Evolutionary conservation across 768 basidiomycete genomes (phyloP), one percentile per base, ranked within the genome.

Genomic region (Naematelia aurantialba): DNA sequence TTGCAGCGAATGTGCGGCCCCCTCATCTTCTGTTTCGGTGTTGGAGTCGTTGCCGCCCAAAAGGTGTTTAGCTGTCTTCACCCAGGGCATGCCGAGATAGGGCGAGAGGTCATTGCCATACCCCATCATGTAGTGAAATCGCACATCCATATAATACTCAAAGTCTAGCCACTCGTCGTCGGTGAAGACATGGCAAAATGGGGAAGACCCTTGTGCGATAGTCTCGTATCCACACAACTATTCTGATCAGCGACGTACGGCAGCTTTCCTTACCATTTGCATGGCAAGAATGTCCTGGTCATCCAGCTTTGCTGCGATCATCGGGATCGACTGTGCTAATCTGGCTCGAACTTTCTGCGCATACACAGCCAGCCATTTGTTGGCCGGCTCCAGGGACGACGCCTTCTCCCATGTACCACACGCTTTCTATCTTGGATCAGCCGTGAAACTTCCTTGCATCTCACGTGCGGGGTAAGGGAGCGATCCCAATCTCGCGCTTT

Each of bases 351-450:
- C 65, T 30, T 55, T 52, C 2, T 67, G 67, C 0, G 72, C 78
- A 53, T 71, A 78, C 13, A 70, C 61, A 1, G 62, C 56, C 2
- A 79, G 62, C 78, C 78, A 79, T n/a, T 69, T 47, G 31, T 65
- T 68, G 3, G 76, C 78, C 14, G 76, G 72, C 45, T 65, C 60
- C 13, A 78, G 70, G 13, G 70, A 72, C 12, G 68, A 56, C 50
- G 74, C 60, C 59, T 79, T 79, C 25, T 76, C 68, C 60, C 78
- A 79, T 2, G 74, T 65, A 53, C 72, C 72, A 66, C 79, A 79
- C 17, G 77, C 76, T 69, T 79, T 79, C 69, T 76, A 60, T 14
- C 5, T 11, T 8, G 3, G 19, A 4, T 56, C 53, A 62, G 58
- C 45, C 31, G 14, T 29, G 12, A 11, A 34, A 14, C 24, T 39